phyloP scores from a whole-genome alignment of 768 basidiomycete genomes.

The Leccinum arenicola region DNA sequence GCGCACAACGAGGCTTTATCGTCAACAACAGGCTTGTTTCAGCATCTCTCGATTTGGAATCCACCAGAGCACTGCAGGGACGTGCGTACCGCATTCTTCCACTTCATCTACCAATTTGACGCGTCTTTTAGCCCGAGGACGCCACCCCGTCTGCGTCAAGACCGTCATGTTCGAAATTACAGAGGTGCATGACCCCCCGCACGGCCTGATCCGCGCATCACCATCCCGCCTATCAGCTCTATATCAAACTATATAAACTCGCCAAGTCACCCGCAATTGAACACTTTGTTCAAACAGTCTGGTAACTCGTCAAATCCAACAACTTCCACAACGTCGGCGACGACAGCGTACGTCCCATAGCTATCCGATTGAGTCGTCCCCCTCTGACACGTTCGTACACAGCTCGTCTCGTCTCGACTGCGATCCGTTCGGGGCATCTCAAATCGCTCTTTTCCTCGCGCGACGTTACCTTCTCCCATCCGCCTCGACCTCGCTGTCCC shows the following conservation, averaged over 20 bases:
- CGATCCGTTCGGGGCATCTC: conserved; percentile 86
- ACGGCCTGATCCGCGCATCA: background rate
- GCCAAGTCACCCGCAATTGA: conserved; percentile 60
- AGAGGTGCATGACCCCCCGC: conserved; percentile 50
- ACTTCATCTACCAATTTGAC: conserved; percentile 4
- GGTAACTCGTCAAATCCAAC: conserved; percentile 74
- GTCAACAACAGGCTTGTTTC: conserved; percentile 65
- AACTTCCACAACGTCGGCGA: conserved; percentile 66
- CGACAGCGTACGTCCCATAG: conserved; percentile 57
- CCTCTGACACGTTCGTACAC: background rate
- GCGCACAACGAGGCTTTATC: conserved; percentile 80
- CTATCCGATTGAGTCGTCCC: background rate
- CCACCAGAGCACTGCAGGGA: conserved; percentile 64
- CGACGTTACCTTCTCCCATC: conserved; percentile 76
- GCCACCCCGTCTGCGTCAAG: conserved; percentile 82
- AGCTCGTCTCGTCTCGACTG: conserved; percentile 90
- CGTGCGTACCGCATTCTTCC: conserved; percentile 35
- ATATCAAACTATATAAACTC: conserved; percentile 78
- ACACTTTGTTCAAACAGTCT: conserved; percentile 85
- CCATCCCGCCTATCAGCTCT: conserved; percentile 47
- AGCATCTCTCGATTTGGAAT: conserved; percentile 80
- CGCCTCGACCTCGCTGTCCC: conserved; percentile 70
- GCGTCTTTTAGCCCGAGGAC: conserved; percentile 63
- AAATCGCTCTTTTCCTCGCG: conserved; percentile 73
- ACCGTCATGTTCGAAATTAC: conserved; percentile 87